phyloP scores from a whole-genome alignment of 176 grass and related monocot genomes.

The Zoysia japonica region DNA sequence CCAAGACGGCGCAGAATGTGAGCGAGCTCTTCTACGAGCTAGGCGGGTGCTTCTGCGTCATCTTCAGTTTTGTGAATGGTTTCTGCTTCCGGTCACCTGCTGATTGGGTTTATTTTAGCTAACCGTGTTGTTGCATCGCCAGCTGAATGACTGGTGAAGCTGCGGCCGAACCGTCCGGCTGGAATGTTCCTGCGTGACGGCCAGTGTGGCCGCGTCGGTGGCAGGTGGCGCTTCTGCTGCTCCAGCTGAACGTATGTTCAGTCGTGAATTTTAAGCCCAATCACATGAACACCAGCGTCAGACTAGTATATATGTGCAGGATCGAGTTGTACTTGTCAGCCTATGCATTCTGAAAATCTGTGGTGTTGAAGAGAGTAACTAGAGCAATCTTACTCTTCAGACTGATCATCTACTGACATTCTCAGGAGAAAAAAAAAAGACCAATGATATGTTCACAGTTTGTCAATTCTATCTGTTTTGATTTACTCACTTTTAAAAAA shows the following conservation, averaged over 20 bases:
- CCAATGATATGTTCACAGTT: not conserved
- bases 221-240: conserved; percentile 56
- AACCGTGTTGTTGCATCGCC: not conserved
- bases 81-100: not conserved
- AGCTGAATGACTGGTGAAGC: conserved; percentile 60
- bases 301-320: not conserved
- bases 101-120: not conserved
- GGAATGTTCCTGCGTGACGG: conserved; percentile 49
- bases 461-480: too few relatives aligned
- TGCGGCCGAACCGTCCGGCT: conserved; percentile 37
- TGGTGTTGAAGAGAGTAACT: not conserved
- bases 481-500: not conserved
- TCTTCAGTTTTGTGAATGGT: not conserved
- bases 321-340: not conserved
- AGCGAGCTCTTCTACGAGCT: conserved; percentile 83
- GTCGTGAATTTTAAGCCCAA: not conserved
- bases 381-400: not conserved
- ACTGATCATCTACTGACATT: not conserved
- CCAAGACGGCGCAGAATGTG: conserved; percentile 72
- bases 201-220: not conserved
- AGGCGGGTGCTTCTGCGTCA: conserved; percentile 39
- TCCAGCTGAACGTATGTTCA: conserved; percentile 42
- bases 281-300: not conserved
- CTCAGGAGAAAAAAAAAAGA: not conserved
- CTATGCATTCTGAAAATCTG: not conserved